A percentile compares a stretch with the other conserved stretches of the same genome.
These are phyloP conservation scores for Canna indica DNA, from an alignment of 176 grass and related monocot genomes.

Conservation along the genomic window DNA sequence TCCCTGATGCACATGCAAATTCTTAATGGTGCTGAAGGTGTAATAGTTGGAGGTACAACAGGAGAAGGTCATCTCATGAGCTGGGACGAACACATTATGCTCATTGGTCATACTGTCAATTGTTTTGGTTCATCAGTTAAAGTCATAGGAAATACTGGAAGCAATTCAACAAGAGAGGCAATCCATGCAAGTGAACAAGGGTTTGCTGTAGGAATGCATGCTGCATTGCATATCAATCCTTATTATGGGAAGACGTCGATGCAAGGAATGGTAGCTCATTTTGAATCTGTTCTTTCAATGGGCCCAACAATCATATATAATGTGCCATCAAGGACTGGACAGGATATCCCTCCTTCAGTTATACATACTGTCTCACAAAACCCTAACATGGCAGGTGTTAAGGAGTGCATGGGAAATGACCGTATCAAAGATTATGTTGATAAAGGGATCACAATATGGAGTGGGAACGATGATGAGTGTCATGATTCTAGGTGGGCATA, in stretches of 20 bases:
- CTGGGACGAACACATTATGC: constrained; percentile 99
- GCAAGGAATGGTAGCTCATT: constrained; percentile 61
- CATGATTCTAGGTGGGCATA: constrained; percentile 72
- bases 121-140: constrained; percentile 90
- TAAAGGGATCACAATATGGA: constrained; percentile 66
- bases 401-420: constrained; percentile 70
- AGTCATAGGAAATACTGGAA: constrained; percentile 89
- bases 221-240: constrained; percentile 93
- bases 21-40: constrained; percentile 58
- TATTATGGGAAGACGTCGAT: constrained; percentile 88
- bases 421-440: constrained; percentile 56
- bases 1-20: constrained; percentile 69
- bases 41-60: constrained; percentile 87
- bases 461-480: constrained; percentile 56
- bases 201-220: constrained; percentile 88
- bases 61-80: constrained; percentile 97
- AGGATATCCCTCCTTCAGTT: constrained; percentile 67
- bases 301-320: constrained; percentile 90
- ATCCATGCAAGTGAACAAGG: constrained; percentile 82
- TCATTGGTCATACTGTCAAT: constrained; percentile 91
- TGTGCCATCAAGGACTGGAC: constrained; percentile 59
- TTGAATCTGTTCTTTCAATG: constrained; percentile 60
- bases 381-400: constrained; percentile 70
- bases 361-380: constrained; percentile 38
- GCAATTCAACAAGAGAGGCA: constrained; percentile 90